A percentile compares a stretch with the other conserved stretches of the same genome.
phyloP scores from a whole-genome alignment of 768 basidiomycete genomes.

The Mrakia frigida region DNA sequence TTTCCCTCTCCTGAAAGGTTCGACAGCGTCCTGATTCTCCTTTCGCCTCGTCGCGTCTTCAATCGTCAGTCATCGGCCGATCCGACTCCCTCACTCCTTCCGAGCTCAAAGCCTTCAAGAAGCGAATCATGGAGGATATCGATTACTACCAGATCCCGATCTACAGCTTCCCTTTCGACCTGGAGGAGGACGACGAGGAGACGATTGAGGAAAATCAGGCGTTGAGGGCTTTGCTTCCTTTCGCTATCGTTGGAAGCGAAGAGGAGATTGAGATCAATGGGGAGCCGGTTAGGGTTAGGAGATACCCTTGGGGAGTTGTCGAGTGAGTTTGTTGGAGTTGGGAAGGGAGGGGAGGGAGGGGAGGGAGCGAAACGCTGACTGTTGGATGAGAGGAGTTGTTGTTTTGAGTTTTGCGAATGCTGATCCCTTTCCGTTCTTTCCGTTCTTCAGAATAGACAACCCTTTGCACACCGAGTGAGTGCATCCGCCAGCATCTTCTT shows the following conservation, averaged over 20 bases:
- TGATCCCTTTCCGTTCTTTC: background rate
- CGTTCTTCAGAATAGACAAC: conserved; percentile 26
- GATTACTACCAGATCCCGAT: conserved; percentile 70
- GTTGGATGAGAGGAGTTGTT: no score
- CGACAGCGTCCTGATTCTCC: background rate
- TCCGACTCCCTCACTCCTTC: conserved; percentile 90
- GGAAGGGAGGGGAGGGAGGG: no score
- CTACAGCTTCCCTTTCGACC: conserved; percentile 79
- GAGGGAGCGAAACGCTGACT: no score
- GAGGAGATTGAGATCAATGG: conserved; percentile 94
- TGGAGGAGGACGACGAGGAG: conserved; percentile 70
- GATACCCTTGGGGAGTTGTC: conserved; percentile 97
- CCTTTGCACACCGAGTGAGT: conserved; percentile 5
- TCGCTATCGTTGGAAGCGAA: conserved; percentile 94
- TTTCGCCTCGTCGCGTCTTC: background rate
- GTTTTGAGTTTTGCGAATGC: no score
- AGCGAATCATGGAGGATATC: conserved; percentile 93
- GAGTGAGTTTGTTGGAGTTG: conserved; percentile 47
- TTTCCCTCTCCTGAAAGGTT: background rate
- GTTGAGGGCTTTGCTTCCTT: conserved; percentile 87
- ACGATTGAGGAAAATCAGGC: conserved; percentile 97
- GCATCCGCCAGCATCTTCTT: no score
- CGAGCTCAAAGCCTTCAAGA: conserved; percentile 93
- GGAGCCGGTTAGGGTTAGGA: conserved; percentile 80
- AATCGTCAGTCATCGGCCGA: conserved; percentile 57